Base-by-base conservation (phyloP, 164 flowering plant species). In the Amborella trichopoda region DNA sequence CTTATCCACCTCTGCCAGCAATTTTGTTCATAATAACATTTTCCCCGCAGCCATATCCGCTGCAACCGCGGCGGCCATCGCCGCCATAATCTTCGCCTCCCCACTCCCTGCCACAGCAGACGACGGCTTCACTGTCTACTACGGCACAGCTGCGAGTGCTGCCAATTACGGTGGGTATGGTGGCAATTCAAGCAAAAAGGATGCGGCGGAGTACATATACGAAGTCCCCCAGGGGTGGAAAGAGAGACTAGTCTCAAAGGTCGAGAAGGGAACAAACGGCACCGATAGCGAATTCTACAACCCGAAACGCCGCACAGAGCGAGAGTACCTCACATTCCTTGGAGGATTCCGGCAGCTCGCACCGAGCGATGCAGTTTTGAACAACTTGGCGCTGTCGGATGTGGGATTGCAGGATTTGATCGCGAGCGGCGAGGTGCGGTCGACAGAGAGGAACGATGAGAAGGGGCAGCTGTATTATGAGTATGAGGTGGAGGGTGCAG, bases 131-230 rank as follows among this genome's bases (percentile, higher is more conserved):
- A 17, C 61, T 6, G 2, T 72, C 13, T 90, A 83, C 79, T 85
- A 90, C 57, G 95, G 97, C 41, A 90, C 95, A 0, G 95, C 97
- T 5, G 95, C 97, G 36, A 85, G 97, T 50, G 97, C 97, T 11
- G 88, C 95, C 55, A 90, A 80, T 55, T 85, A 85, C 60, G 97
- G 95, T 3, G 95, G 95, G 26, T 85, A 74, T 63, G 97, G 97
- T 1, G 95, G 94, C 9, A 85, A 90, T 49, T 71, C 97, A 5
- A 73, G 54, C 76, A 83, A 79, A 59, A 63, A 79, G 49, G 86
- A 75, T 48, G 68, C 94, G 0, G 95, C 97, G 0, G 95, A 90
- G 73, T 90, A 90, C 65, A 45, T 79, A 5, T 90, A 85, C 62
- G 91, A 82, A 12, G 91, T 90, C 8, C 97, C 97, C 0, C 76